Conservation (phyloP, 176 grass and related monocot species). For the Poa pratensis region DNA sequence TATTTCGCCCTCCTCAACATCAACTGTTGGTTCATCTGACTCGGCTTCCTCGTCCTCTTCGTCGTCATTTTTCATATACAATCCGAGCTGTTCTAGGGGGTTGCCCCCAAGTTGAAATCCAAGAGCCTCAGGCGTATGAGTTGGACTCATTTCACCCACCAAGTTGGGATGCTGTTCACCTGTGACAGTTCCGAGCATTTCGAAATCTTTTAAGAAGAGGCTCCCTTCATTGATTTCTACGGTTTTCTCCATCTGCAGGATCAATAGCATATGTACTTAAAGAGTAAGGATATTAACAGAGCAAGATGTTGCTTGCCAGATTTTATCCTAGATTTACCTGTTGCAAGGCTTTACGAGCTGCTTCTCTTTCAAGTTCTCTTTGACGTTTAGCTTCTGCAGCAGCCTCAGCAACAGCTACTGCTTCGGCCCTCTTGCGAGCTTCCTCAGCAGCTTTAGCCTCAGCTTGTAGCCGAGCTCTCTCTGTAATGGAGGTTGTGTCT, state of each 20-base stretch:
- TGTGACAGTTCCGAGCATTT: constrained; percentile 75
- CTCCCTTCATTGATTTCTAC: constrained; percentile 92
- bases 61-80: constrained; percentile 90
- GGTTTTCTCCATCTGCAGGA: constrained; percentile 93
- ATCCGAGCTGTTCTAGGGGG: constrained; percentile 79
- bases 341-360: constrained; percentile 91
- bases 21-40: constrained; percentile 45
- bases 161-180: constrained; percentile 69
- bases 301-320: not conserved
- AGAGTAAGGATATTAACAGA: constrained; percentile 36
- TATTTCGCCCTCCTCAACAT: constrained; percentile 94
- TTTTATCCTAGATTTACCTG: constrained; percentile 53
- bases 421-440: constrained; percentile 76
- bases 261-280: constrained; percentile 16
- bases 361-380: constrained; percentile 92
- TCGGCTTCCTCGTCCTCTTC: constrained; percentile 85
- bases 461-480: constrained; percentile 87
- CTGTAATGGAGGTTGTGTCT: constrained; percentile 49
- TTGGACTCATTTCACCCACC: constrained; percentile 76
- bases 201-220: constrained; percentile 86
- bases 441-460: constrained; percentile 93
- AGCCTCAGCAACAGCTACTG: constrained; percentile 68
- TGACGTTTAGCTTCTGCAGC: constrained; percentile 82
- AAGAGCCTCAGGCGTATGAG: constrained; percentile 60
- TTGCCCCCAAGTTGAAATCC: constrained; percentile 86